Conservation (phyloP, 1,284 basidiomycete species). For the Exobasidium rhododendri region DNA sequence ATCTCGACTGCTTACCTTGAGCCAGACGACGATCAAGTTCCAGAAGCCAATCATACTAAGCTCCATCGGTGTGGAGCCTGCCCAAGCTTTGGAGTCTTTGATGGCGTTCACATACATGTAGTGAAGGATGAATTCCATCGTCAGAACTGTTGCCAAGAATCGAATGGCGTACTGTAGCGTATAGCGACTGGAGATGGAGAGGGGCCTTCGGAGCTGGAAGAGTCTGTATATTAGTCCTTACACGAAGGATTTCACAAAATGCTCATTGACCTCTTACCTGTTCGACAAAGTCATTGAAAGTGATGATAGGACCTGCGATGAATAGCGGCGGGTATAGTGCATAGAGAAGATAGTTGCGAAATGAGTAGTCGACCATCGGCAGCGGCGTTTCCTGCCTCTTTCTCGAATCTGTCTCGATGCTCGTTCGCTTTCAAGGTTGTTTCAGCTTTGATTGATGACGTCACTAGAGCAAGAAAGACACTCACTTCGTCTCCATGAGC, state of each 20-base stretch:
- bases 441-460: not conserved
- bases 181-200: slow-evolving; percentile 55
- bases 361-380: slow-evolving; percentile 60
- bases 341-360: slow-evolving; percentile 69
- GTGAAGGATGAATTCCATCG: slow-evolving; percentile 88
- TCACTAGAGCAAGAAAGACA: not conserved
- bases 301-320: slow-evolving; percentile 92
- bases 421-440: not conserved
- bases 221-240: too few species aligned
- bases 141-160: slow-evolving; percentile 70
- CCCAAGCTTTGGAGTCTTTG: slow-evolving; percentile 74
- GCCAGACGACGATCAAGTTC: slow-evolving; percentile 94
- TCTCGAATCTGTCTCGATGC: slow-evolving; percentile 9
- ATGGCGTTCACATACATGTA: slow-evolving; percentile 96
- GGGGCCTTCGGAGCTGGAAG: slow-evolving; percentile 57
- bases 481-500: not conserved
- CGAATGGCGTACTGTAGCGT: slow-evolving; percentile 66
- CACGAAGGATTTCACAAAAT: too few species aligned
- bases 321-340: slow-evolving; percentile 86
- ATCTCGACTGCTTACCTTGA: slow-evolving; percentile 61
- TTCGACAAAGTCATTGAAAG: slow-evolving; percentile 90
- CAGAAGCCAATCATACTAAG: slow-evolving; percentile 93
- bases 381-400: slow-evolving; percentile 27
- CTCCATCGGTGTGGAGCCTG: slow-evolving; percentile 71
- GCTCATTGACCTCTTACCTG: too few species aligned